Percentiles rank a stretch among this genome's conserved stretches.
Conservation (phyloP, 2,329 filamentous ascomycete genomes). For the Pseudogymnoascus sp. region DNA sequence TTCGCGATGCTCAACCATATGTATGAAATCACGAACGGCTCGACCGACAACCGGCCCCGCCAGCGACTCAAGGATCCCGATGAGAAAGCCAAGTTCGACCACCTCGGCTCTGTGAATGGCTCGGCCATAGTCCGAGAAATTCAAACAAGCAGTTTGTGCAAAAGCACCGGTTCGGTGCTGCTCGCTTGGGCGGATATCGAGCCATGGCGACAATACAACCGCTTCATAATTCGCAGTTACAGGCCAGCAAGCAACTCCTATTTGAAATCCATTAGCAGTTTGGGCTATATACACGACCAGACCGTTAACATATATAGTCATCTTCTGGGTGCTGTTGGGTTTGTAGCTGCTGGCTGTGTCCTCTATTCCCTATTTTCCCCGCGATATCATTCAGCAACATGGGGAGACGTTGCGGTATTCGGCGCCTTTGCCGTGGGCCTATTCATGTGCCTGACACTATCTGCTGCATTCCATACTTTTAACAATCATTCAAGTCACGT, state of each 20-base stretch:
- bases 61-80: neutral
- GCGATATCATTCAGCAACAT: neutral
- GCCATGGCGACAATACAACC: constrained; percentile 7
- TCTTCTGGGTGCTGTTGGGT: neutral
- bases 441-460: constrained; percentile 2
- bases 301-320: constrained; percentile 9
- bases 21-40: neutral
- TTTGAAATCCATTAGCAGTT: neutral
- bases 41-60: neutral
- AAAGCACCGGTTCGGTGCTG: neutral
- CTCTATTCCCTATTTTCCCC: neutral
- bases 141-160: neutral
- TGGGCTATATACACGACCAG: neutral
- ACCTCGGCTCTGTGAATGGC: neutral
- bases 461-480: neutral
- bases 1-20: constrained; percentile 3
- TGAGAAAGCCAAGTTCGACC: neutral
- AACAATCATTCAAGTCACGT: neutral
- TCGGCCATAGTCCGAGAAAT: neutral
- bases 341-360: neutral
- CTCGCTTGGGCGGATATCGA: neutral
- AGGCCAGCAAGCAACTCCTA: neutral
- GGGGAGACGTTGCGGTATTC: neutral
- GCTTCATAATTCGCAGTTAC: constrained; percentile 2
- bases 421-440: neutral